Conservation (phyloP, 495 filamentous ascomycete genomes). For the Penicillium coprophilum region DNA sequence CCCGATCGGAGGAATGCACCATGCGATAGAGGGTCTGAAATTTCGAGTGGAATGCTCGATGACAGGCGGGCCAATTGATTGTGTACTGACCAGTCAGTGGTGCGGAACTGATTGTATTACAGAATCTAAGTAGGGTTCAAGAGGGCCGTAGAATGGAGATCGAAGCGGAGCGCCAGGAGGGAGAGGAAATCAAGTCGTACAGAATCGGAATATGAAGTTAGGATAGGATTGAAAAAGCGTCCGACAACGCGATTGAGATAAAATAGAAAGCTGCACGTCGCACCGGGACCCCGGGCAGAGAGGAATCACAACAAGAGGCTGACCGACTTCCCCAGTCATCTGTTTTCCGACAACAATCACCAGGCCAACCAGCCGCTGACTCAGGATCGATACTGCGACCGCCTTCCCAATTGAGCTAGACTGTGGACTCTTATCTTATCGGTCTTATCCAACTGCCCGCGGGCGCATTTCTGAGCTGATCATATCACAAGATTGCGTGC, state of each 20-base stretch:
- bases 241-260: constrained; percentile 14
- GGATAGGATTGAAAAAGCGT: constrained; percentile 15
- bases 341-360: constrained; percentile 43
- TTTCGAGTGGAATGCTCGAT: constrained; percentile 18
- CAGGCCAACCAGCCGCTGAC: constrained; percentile 43
- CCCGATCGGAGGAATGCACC: constrained; percentile 50
- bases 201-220: constrained; percentile 1
- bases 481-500: constrained; percentile 16
- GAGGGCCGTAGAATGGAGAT: constrained; percentile 8
- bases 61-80: constrained; percentile 6
- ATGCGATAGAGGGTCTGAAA: constrained; percentile 34
- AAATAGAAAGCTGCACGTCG: constrained; percentile 13
- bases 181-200: constrained; percentile 18
- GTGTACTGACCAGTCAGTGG: constrained; percentile 1
- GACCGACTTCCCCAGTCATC: constrained; percentile 33
- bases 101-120: constrained; percentile 8
- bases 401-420: constrained; percentile 20
- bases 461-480: constrained; percentile 12
- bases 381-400: constrained; percentile 22
- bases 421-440: constrained; percentile 18
- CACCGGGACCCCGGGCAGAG: constrained; percentile 10
- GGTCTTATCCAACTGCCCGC: constrained; percentile 13
- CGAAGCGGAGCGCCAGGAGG: constrained; percentile 5
- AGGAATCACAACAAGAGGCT: constrained; percentile 29
- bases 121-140: constrained; percentile 4